Conservation (phyloP, 148 eudicot genomes). For the Amaranthus hypochondriacus region DNA sequence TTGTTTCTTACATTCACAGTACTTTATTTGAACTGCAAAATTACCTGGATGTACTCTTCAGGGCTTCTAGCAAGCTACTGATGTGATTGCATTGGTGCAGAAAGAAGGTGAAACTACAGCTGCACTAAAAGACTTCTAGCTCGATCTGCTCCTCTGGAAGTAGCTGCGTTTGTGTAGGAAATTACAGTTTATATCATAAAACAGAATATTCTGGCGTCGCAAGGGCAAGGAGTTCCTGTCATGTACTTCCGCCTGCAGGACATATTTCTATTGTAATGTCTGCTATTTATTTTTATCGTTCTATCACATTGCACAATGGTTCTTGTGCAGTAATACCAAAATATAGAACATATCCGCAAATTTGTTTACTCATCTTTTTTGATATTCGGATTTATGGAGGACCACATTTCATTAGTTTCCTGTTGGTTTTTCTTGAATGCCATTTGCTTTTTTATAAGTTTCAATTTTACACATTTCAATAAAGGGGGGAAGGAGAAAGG, state of each 20-base stretch:
- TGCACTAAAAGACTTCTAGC: conserved; percentile 37
- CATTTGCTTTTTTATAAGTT: conserved; percentile 4
- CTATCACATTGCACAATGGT: conserved; percentile 6
- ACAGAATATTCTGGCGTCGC: too few species aligned
- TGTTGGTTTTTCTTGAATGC: not conserved
- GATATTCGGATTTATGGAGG: not conserved
- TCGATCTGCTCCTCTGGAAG: conserved; percentile 30
- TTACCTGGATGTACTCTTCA: not conserved
- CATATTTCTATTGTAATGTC: not conserved
- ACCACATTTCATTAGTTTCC: not conserved
- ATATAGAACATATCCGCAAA: not conserved
- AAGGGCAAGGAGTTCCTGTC: too few species aligned
- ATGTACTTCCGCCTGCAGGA: not conserved
- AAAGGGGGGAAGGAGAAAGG: too few species aligned
- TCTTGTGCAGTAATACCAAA: conserved; percentile 3
- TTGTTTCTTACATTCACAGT: not conserved
- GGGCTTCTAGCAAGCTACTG: not conserved
- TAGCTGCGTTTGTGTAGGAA: not conserved
- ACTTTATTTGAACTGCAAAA: not conserved
- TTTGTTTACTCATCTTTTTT: not conserved
- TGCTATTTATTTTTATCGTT: not conserved
- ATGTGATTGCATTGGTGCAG: conserved; percentile 25
- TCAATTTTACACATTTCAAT: conserved; percentile 12
- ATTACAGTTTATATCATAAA: not conserved
- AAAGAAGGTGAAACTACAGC: conserved; percentile 38